These are phyloP conservation scores for Aspergillus quadricinctus DNA, from an alignment of 2,329 filamentous ascomycete genomes.

Conservation along the genomic window DNA sequence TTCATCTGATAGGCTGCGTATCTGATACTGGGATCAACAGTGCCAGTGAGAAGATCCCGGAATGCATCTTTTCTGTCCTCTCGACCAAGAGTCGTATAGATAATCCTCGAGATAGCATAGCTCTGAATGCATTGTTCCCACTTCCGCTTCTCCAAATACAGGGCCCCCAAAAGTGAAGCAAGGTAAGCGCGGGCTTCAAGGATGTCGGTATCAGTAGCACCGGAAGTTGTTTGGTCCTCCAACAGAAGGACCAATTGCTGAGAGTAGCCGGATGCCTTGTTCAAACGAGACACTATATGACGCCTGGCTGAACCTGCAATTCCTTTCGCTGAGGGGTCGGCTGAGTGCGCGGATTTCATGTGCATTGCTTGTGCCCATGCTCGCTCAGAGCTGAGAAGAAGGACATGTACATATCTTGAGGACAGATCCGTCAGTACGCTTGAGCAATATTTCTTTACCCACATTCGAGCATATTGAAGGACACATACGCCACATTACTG, in stretches of 20 bases:
- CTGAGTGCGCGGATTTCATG: conserved; percentile 77
- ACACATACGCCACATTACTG: conserved; percentile 67
- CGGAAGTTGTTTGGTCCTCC: conserved; percentile 57
- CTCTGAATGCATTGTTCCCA: conserved; percentile 75
- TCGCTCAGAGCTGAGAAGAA: conserved; percentile 80
- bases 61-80: conserved; percentile 68
- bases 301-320: conserved; percentile 75
- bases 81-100: conserved; percentile 72
- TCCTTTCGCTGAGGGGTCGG: conserved; percentile 66
- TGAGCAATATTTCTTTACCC: neutral
- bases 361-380: conserved; percentile 96
- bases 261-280: conserved; percentile 71
- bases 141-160: conserved; percentile 79
- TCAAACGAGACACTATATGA: conserved; percentile 82
- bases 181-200: conserved; percentile 85
- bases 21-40: conserved; percentile 86
- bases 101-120: conserved; percentile 72
- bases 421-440: conserved; percentile 10
- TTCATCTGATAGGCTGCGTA: conserved; percentile 92
- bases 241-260: conserved; percentile 64
- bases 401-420: conserved; percentile 67
- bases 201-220: conserved; percentile 65
- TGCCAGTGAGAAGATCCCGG: conserved; percentile 79
- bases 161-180: conserved; percentile 68
- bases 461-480: neutral